Evolutionary conservation across 2,329 filamentous ascomycete species (phyloP).

Genomic region (Neonectria faginata): DNA sequence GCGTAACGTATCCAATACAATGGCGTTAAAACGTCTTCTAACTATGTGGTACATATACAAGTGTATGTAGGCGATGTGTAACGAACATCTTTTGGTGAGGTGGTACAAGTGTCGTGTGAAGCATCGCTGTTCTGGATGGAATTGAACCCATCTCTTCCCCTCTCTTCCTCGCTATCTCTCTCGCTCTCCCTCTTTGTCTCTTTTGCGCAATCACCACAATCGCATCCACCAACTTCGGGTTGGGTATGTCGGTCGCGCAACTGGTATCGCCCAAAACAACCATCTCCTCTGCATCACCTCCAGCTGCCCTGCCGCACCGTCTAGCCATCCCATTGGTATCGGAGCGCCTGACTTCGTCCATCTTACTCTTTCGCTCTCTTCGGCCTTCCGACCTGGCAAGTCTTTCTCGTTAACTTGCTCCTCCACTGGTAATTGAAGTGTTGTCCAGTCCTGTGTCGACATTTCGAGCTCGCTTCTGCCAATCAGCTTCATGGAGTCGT

Average conservation of each 20-base stretch:
- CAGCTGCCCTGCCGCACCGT: constrained; percentile 21
- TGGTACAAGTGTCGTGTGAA: constrained; percentile 19
- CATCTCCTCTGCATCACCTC: constrained; percentile 25
- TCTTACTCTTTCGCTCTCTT: constrained; percentile 12
- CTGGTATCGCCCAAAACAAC: constrained; percentile 34
- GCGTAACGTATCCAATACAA: background rate
- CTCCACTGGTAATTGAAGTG: background rate
- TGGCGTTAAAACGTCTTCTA: background rate
- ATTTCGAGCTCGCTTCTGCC: background rate
- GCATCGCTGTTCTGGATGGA: constrained; percentile 14
- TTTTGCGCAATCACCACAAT: background rate
- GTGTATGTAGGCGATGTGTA: constrained; percentile 3
- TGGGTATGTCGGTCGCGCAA: constrained; percentile 31
- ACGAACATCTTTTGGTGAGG: constrained; percentile 3
- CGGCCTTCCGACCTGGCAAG: constrained; percentile 1
- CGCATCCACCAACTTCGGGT: constrained; percentile 27
- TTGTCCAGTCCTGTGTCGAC: background rate
- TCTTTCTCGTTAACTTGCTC: constrained; percentile 12
- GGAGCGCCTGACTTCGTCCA: constrained; percentile 4
- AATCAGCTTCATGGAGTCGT: background rate
- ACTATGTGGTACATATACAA: background rate
- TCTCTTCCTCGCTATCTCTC: background rate
- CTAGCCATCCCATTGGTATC: constrained; percentile 12
- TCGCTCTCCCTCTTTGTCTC: background rate
- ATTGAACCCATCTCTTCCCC: background rate